These are phyloP conservation scores for Pyrenochaeta sp. DNA, from an alignment of 2,329 filamentous ascomycete genomes.

Conservation along the genomic window DNA sequence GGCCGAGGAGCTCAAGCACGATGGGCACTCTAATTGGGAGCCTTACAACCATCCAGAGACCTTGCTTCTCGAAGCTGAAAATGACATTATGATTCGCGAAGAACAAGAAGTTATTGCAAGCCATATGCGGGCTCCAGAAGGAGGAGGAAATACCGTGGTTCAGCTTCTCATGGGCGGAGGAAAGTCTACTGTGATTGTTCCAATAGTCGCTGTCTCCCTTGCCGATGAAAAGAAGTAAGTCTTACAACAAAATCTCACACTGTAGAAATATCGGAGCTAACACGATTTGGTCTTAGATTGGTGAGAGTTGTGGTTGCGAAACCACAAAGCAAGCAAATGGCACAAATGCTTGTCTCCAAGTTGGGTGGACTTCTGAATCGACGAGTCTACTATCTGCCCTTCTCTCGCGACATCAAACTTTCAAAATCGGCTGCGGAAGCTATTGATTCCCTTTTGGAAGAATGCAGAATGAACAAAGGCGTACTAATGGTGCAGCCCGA, in stretches of 20 bases:
- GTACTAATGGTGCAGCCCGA: constrained; percentile 70
- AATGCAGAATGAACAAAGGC: constrained; percentile 61
- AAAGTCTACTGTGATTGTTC: constrained; percentile 42
- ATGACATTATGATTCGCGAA: constrained; percentile 65
- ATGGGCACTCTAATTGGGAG: constrained; percentile 65
- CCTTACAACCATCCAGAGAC: constrained; percentile 63
- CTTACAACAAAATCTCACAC: too few relatives aligned
- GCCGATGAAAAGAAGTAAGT: constrained; percentile 54
- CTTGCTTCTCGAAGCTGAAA: constrained; percentile 71
- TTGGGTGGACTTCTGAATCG: constrained; percentile 65
- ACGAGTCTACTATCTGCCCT: constrained; percentile 64
- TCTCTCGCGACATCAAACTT: constrained; percentile 60
- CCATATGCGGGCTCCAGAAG: constrained; percentile 58
- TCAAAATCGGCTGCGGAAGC: constrained; percentile 28
- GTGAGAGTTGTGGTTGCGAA: constrained; percentile 68
- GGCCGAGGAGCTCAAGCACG: constrained; percentile 52
- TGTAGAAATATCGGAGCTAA: too few relatives aligned
- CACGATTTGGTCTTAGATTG: constrained; percentile 44
- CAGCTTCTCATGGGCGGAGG: constrained; percentile 49
- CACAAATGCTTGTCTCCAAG: constrained; percentile 61
- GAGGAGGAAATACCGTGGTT: constrained; percentile 32
- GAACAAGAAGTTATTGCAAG: constrained; percentile 66
- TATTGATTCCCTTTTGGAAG: constrained; percentile 51
- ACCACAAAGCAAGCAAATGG: constrained; percentile 67
- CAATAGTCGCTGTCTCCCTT: constrained; percentile 48